Evolutionary conservation across 257 asterid species (phyloP).

Genomic region (Solanum virginianum): DNA sequence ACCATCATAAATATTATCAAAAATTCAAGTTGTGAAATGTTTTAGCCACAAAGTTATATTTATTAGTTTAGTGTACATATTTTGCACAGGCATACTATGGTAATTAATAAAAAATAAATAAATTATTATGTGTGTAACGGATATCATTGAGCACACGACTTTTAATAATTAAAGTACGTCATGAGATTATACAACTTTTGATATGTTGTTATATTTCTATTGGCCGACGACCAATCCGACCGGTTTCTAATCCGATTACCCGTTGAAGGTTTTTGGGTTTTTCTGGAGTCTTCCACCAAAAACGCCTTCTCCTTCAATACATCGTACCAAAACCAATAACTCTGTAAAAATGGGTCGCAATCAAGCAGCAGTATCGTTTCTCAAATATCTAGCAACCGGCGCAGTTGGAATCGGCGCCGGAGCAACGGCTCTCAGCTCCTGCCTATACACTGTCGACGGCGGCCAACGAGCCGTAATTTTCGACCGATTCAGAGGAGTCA

Average conservation of each 20-base stretch:
- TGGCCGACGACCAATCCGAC: not conserved
- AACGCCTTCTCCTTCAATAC: not conserved
- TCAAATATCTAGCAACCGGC: constrained; percentile 51
- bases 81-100: too few relatives aligned
- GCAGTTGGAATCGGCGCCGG: constrained; percentile 54
- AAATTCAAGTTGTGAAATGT: too few relatives aligned
- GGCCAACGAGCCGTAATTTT: constrained; percentile 90
- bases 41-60: too few relatives aligned
- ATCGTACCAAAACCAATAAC: not conserved
- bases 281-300: not conserved
- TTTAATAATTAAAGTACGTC: too few relatives aligned
- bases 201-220: too few relatives aligned
- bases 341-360: constrained; percentile 33
- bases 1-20: too few relatives aligned
- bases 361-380: constrained; percentile 44
- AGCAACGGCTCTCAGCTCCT: constrained; percentile 42
- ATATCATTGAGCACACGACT: too few relatives aligned
- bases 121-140: too few relatives aligned
- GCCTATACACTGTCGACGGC: constrained; percentile 90
- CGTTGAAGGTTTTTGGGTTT: not conserved
- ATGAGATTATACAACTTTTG: too few relatives aligned
- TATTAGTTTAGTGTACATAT: too few relatives aligned
- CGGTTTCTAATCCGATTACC: not conserved
- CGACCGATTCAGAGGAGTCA: constrained; percentile 84
- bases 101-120: too few relatives aligned